Conservation (phyloP, 805 yeast genomes). For the Hanseniaspora hatyaiensis region DNA sequence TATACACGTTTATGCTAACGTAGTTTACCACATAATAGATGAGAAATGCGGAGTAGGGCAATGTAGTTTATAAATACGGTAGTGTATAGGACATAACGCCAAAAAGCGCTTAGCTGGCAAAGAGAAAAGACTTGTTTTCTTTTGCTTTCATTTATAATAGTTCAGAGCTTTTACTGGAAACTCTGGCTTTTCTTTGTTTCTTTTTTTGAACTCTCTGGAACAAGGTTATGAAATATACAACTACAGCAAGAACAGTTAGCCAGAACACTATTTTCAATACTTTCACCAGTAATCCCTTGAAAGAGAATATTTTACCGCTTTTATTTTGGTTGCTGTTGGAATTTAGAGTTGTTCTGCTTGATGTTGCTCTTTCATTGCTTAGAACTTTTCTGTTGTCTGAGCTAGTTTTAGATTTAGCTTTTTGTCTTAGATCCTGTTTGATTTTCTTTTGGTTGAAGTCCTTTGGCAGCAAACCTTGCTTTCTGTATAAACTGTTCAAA, state of each 20-base stretch:
- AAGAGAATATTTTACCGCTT: conserved; percentile 9
- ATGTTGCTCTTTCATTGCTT: conserved; percentile 6
- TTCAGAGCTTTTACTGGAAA: conserved; percentile 14
- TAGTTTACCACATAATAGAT: too few species aligned
- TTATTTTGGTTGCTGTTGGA: neutral
- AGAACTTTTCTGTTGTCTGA: neutral
- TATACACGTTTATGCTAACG: too few species aligned
- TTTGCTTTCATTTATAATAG: neutral
- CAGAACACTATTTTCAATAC: conserved; percentile 1
- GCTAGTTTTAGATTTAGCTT: neutral
- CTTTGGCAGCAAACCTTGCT: conserved; percentile 15
- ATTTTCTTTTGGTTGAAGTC: conserved; percentile 11
- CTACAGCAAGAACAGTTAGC: conserved; percentile 1
- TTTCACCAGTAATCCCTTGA: conserved; percentile 4
- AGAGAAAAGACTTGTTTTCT: too few species aligned
- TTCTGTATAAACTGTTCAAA: conserved; percentile 15
- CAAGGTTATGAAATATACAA: conserved; percentile 8
- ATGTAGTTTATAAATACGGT: too few species aligned
- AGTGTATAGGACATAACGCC: too few species aligned
- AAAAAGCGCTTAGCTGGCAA: too few species aligned
- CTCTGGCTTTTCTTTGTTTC: conserved; percentile 15
- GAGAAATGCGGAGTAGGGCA: too few species aligned
- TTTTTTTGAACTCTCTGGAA: conserved; percentile 16
- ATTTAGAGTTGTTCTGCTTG: neutral
- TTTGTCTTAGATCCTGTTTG: conserved; percentile 2